Evolutionary conservation across 768 basidiomycete species (phyloP), one percentile per base, ranked within the genome.

Genomic region (Gymnopilus dilepis): DNA sequence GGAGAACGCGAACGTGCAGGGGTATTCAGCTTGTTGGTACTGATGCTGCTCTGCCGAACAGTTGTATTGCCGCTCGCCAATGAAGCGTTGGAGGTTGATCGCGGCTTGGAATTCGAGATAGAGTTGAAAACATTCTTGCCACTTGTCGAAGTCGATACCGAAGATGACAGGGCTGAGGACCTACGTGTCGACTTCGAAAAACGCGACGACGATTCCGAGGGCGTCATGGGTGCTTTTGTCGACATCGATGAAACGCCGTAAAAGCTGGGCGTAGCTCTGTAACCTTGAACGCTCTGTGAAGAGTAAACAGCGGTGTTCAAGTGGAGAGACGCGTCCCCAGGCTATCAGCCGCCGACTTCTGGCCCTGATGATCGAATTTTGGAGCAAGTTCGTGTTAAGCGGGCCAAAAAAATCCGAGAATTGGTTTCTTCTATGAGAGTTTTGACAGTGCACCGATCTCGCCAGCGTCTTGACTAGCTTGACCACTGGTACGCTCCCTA

Each of bases 181-280:
- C 80, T 76, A 38, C 77, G 72, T 37, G 74, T 75, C 15, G 80
- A 53, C 7, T 42, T 41, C 17, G 85, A 76, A 21, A 86, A 71
- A 40, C 85, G 86, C 57, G 82, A 77, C 38, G 86, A 85, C 15
- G 84, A 70, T 63, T 86, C 86, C 43, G 87, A 88, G 13, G 83
- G 83, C 1, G 73, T 64, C 40, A 70, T 73, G 67, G 70, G 56
- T 13, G 68, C 34, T 53, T 65, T 70, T 24, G 72, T 58, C 19
- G 73, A 63, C 74, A 76, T 75, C 6, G 37, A 17, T 43, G 7
- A 48, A 59, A n/a, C n/a, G n/a, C n/a, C n/a, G n/a, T n/a, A n/a
- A n/a, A n/a, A n/a, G n/a, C n/a, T n/a, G n/a, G n/a, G n/a, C n/a
- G n/a, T n/a, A n/a, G n/a, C n/a, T n/a, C n/a, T n/a, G n/a, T n/a